Evolutionary conservation across 148 eudicot genomes (phyloP).

Genomic region (Chenopodium quinoa): DNA sequence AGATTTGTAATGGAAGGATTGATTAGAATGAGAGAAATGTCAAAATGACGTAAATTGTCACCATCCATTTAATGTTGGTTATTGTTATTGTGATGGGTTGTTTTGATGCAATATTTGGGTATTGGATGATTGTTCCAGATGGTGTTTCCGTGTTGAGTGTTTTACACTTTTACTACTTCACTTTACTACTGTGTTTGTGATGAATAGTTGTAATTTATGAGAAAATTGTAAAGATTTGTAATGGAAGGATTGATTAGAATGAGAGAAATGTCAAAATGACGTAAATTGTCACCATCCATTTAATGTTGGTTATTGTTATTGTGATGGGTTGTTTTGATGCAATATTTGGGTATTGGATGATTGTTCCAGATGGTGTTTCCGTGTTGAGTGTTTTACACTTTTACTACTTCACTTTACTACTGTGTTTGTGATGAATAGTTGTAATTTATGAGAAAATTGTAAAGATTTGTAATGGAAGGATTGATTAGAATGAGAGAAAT

Average conservation of each 20-base stretch:
- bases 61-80: neutral
- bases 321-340: neutral
- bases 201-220: neutral
- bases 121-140: neutral
- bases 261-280: neutral
- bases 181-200: neutral
- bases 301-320: neutral
- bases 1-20: neutral
- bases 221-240: neutral
- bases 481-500: neutral
- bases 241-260: neutral
- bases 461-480: neutral
- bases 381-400: neutral
- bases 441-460: neutral
- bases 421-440: no score
- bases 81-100: no score
- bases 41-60: slow-evolving; percentile 19
- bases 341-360: neutral
- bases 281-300: slow-evolving; percentile 19
- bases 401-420: neutral
- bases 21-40: neutral
- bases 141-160: slow-evolving; percentile 3
- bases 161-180: neutral
- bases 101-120: neutral
- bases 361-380: neutral